A percentile compares a stretch with the other conserved stretches of the same genome.
Conservation (phyloP, 306 rosid species). For the Chamaecrista fasciculata region DNA sequence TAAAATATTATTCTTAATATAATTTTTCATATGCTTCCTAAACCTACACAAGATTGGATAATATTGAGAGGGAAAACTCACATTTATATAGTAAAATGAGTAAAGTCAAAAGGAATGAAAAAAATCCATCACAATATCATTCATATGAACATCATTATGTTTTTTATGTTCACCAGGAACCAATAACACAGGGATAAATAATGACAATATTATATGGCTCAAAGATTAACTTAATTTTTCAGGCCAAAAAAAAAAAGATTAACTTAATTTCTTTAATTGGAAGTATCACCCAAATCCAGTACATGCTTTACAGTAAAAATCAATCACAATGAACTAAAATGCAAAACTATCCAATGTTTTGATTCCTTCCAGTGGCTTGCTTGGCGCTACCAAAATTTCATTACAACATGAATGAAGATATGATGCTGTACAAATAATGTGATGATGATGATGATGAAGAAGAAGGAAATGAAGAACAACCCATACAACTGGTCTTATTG, state of each 20-base stretch:
- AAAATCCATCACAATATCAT: neutral
- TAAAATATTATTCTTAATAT: too few relatives aligned
- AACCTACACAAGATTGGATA: too few relatives aligned
- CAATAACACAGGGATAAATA: neutral
- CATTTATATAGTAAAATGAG: neutral
- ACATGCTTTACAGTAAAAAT: conserved; percentile 36
- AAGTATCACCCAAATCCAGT: conserved; percentile 36
- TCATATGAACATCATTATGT: neutral
- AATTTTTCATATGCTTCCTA: too few relatives aligned
- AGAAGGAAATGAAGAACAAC: conserved; percentile 46
- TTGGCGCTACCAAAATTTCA: conserved; percentile 81
- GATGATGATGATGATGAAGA: conserved; percentile 47
- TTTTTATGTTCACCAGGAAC: neutral
- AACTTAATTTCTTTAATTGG: conserved; percentile 22
- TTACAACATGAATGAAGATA: conserved; percentile 87
- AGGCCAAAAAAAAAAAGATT: too few relatives aligned
- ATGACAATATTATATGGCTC: neutral
- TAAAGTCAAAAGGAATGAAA: neutral
- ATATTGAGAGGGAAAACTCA: neutral
- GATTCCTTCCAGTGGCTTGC: conserved; percentile 38
- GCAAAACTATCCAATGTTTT: conserved; percentile 36
- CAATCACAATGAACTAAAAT: conserved; percentile 25
- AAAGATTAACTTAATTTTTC: conserved; percentile 14
- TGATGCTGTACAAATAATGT: conserved; percentile 79
- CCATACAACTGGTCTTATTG: conserved; percentile 54